Evolutionary conservation across 495 filamentous ascomycete species (phyloP).

Genomic region (Tetracladium setigerum): DNA sequence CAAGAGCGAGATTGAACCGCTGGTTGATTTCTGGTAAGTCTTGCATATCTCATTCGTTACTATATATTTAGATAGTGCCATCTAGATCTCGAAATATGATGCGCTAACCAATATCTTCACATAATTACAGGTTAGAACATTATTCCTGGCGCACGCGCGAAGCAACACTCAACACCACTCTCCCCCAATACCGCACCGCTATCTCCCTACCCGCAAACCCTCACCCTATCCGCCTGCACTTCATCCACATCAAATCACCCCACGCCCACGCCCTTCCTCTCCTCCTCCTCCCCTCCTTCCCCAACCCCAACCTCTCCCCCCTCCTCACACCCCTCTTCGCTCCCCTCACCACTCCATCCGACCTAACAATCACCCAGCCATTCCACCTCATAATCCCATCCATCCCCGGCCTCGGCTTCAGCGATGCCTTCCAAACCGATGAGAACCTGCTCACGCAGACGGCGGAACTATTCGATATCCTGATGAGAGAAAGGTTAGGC

Average conservation of each 20-base stretch:
- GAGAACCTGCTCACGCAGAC: slow-evolving; percentile 36
- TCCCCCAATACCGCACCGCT: slow-evolving; percentile 53
- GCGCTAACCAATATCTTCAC: background rate
- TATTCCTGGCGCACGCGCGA: slow-evolving; percentile 57
- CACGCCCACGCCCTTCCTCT: slow-evolving; percentile 46
- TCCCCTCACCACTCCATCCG: slow-evolving; percentile 40
- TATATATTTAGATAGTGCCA: background rate
- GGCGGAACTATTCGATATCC: slow-evolving; percentile 49
- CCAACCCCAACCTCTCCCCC: slow-evolving; percentile 58
- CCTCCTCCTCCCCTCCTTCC: slow-evolving; percentile 60
- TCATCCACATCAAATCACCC: slow-evolving; percentile 47
- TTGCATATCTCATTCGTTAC: background rate
- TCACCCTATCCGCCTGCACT: slow-evolving; percentile 35
- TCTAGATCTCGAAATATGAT: background rate
- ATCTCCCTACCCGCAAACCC: slow-evolving; percentile 22
- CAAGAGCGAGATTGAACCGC: slow-evolving; percentile 38
- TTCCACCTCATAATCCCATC: slow-evolving; percentile 58
- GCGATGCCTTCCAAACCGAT: slow-evolving; percentile 45
- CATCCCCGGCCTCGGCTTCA: slow-evolving; percentile 68
- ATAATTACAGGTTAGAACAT: slow-evolving; percentile 40
- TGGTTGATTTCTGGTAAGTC: slow-evolving; percentile 46
- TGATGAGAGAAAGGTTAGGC: slow-evolving; percentile 55
- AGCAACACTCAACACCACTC: slow-evolving; percentile 39
- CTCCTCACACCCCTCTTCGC: slow-evolving; percentile 51
- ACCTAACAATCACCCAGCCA: slow-evolving; percentile 33